phyloP scores from a whole-genome alignment of 1,284 basidiomycete species.

The Cystobasidium pallidum region DNA sequence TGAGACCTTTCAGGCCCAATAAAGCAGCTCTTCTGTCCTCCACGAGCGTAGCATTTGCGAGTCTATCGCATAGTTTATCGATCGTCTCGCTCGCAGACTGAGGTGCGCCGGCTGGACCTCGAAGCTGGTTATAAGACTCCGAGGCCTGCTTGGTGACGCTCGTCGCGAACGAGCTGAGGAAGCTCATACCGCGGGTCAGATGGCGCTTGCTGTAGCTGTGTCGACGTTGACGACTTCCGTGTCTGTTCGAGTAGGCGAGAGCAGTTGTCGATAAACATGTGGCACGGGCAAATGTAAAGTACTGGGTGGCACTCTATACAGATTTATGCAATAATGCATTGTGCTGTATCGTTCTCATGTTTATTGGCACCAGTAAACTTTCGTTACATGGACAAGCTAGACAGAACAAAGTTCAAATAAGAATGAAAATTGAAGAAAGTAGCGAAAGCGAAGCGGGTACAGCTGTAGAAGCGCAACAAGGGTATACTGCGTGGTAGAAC shows the following conservation, averaged over 20 bases:
- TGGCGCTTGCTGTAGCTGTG: not conserved
- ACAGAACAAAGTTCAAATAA: slow-evolving; percentile 10
- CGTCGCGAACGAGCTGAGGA: slow-evolving; percentile 43
- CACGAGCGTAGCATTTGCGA: slow-evolving; percentile 80
- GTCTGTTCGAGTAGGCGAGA: not conserved
- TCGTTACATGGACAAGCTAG: slow-evolving; percentile 10
- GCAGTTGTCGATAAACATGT: not conserved
- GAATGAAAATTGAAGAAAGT: slow-evolving; percentile 4
- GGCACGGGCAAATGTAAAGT: too few relatives aligned
- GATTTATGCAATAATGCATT: too few relatives aligned
- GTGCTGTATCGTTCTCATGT: not conserved
- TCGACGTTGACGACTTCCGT: too few relatives aligned
- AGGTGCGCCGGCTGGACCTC: slow-evolving; percentile 55
- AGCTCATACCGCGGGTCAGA: slow-evolving; percentile 25
- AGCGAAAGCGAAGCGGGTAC: slow-evolving; percentile 23
- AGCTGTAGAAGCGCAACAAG: slow-evolving; percentile 3
- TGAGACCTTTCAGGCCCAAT: slow-evolving; percentile 85
- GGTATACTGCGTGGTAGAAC: not conserved
- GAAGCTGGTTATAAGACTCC: slow-evolving; percentile 47
- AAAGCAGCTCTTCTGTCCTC: slow-evolving; percentile 91
- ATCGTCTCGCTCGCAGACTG: slow-evolving; percentile 86
- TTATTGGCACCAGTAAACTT: not conserved
- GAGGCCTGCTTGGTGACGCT: slow-evolving; percentile 37
- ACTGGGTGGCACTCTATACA: too few relatives aligned
- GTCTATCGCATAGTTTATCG: slow-evolving; percentile 79